Percentiles rank a stretch among this genome's conserved stretches.
Conservation (phyloP, 2,329 filamentous ascomycete genomes). For the Neofusicoccum parvum region DNA sequence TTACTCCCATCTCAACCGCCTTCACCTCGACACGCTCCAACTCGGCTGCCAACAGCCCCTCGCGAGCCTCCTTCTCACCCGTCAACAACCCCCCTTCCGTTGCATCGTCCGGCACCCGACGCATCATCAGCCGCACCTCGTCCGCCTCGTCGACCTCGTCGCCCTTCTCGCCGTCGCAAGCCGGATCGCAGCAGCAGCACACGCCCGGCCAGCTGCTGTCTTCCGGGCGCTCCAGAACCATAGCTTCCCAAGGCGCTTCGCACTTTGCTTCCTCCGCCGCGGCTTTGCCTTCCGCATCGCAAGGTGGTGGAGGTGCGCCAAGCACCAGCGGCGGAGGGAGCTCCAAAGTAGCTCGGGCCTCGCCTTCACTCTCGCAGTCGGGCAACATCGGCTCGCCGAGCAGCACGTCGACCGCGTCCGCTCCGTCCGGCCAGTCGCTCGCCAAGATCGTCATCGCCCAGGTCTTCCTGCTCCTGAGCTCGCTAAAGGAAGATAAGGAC, state of each 20-base stretch:
- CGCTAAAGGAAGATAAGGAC: conserved; percentile 94
- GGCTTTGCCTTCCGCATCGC: conserved; percentile 51
- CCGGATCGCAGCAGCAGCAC: conserved; percentile 57
- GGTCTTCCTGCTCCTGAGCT: conserved; percentile 90
- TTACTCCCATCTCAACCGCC: conserved; percentile 60
- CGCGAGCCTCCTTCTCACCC: conserved; percentile 55
- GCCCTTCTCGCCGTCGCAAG: conserved; percentile 56
- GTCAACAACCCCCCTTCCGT: conserved; percentile 55
- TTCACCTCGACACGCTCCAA: conserved; percentile 47
- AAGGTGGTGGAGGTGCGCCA: conserved; percentile 54
- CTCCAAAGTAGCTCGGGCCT: conserved; percentile 61
- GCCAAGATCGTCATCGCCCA: conserved; percentile 95
- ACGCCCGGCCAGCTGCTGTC: conserved; percentile 56
- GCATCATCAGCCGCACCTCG: conserved; percentile 55
- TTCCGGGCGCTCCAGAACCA: conserved; percentile 58
- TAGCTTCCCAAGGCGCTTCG: conserved; percentile 56
- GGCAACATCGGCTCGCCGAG: conserved; percentile 58
- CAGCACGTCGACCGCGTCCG: conserved; percentile 48
- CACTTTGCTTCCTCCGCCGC: conserved; percentile 59
- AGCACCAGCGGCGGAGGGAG: conserved; percentile 57
- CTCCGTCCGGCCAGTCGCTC: conserved; percentile 54
- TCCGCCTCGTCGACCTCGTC: conserved; percentile 58
- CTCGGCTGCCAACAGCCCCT: conserved; percentile 52
- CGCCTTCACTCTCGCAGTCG: conserved; percentile 59
- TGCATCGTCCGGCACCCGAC: conserved; percentile 48